Evolutionary conservation across 2,329 filamentous ascomycete species (phyloP).

Genomic region (Bipolaris victoriae): DNA sequence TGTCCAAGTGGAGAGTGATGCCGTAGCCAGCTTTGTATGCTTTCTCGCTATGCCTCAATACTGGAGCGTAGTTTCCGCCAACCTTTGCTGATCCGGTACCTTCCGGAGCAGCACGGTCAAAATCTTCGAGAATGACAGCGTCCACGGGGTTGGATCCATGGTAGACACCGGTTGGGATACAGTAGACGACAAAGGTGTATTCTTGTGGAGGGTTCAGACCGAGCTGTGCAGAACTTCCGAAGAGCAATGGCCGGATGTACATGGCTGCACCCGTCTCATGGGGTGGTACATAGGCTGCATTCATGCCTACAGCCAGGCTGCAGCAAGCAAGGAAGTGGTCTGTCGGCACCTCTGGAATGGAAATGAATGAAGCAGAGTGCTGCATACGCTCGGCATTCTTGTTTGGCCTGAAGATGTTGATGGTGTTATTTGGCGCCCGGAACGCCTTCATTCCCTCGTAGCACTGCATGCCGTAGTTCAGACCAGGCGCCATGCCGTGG

Average conservation of each 20-base stretch:
- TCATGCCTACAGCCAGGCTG: conserved; percentile 81
- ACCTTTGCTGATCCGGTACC: conserved; percentile 93
- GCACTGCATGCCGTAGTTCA: conserved; percentile 96
- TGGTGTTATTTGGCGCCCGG: conserved; percentile 73
- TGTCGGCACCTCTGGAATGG: conserved; percentile 79
- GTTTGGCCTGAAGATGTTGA: conserved; percentile 86
- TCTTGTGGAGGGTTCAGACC: conserved; percentile 87
- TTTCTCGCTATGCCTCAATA: conserved; percentile 83
- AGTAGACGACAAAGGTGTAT: conserved; percentile 89
- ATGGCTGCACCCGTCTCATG: conserved; percentile 87
- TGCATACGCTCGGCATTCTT: conserved; percentile 85
- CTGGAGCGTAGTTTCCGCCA: conserved; percentile 94
- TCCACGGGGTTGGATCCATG: conserved; percentile 89
- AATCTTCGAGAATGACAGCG: conserved; percentile 86
- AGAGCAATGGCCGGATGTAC: conserved; percentile 89
- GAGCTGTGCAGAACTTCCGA: conserved; percentile 85
- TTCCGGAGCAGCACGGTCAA: conserved; percentile 90
- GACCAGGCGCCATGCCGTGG: conserved; percentile 91
- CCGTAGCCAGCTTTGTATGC: conserved; percentile 80
- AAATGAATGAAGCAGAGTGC: conserved; percentile 81
- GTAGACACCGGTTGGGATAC: conserved; percentile 91
- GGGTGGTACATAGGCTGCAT: conserved; percentile 89
- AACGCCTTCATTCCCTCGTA: conserved; percentile 99
- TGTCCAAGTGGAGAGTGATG: conserved; percentile 95
- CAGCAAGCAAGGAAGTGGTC: conserved; percentile 78